Evolutionary conservation across 2,329 filamentous ascomycete genomes (phyloP).

Genomic region (Podosphaera fusca): DNA sequence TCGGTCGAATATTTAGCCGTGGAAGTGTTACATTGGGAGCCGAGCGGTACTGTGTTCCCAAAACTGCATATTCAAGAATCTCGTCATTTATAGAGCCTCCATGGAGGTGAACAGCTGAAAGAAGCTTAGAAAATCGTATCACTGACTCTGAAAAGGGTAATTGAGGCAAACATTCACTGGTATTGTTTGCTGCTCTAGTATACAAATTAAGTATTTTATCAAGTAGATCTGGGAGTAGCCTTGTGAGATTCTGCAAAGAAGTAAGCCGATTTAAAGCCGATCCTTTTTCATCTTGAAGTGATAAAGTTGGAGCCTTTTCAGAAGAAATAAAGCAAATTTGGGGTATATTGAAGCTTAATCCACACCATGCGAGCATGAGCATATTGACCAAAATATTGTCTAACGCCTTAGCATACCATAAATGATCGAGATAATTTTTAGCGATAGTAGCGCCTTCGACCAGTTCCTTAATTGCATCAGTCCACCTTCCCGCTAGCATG

Average conservation of each 20-base stretch:
- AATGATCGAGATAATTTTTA: constrained; percentile 61
- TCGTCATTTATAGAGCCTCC: constrained; percentile 37
- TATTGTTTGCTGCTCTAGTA: constrained; percentile 35
- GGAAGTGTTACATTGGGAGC: constrained; percentile 24
- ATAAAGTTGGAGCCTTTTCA: constrained; percentile 13
- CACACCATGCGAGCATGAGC: constrained; percentile 63
- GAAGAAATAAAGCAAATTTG: constrained; percentile 22
- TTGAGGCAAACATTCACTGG: constrained; percentile 46
- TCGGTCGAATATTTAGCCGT: constrained; percentile 30
- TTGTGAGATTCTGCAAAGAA: constrained; percentile 28
- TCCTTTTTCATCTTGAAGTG: constrained; percentile 13
- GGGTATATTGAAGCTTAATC: constrained; percentile 60
- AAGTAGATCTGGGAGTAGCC: constrained; percentile 46
- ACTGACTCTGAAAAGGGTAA: constrained; percentile 49
- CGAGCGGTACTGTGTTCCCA: constrained; percentile 32
- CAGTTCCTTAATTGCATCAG: constrained; percentile 65
- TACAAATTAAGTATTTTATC: constrained; percentile 57
- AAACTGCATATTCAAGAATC: constrained; percentile 40
- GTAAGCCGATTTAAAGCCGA: constrained; percentile 13
- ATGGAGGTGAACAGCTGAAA: constrained; percentile 41
- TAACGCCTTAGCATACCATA: constrained; percentile 94
- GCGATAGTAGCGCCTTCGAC: constrained; percentile 57
- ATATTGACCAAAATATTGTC: constrained; percentile 71
- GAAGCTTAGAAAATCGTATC: constrained; percentile 48
- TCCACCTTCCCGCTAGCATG: constrained; percentile 74